Evolutionary conservation across 2,329 filamentous ascomycete genomes (phyloP).

Genomic region (Metarhizium brunneum): DNA sequence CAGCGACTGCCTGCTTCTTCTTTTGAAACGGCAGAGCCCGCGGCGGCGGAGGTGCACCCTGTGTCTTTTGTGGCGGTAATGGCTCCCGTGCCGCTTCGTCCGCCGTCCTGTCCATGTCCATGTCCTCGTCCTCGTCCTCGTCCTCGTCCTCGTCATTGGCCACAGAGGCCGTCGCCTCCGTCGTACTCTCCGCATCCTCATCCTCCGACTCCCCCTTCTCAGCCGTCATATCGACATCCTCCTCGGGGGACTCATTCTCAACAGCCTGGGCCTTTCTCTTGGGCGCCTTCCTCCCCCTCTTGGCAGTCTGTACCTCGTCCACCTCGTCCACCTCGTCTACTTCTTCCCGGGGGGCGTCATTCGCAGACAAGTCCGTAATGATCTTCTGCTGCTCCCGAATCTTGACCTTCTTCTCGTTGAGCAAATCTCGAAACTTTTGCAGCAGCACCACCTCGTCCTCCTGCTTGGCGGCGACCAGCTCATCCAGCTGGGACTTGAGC

Average conservation of each 20-base stretch:
- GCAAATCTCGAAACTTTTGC: slow-evolving; percentile 58
- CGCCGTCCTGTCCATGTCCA: slow-evolving; percentile 6
- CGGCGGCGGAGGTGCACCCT: too few relatives aligned
- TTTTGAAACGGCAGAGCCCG: slow-evolving; percentile 16
- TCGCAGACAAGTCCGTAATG: slow-evolving; percentile 34
- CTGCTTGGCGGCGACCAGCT: slow-evolving; percentile 56
- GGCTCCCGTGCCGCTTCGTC: not conserved
- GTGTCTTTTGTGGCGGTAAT: slow-evolving; percentile 16
- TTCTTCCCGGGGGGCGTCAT: slow-evolving; percentile 11
- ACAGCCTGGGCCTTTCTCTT: slow-evolving; percentile 40
- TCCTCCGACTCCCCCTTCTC: slow-evolving; percentile 26
- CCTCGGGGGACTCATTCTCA: slow-evolving; percentile 35
- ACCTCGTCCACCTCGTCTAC: slow-evolving; percentile 16
- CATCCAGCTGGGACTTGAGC: slow-evolving; percentile 54
- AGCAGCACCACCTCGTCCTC: slow-evolving; percentile 58
- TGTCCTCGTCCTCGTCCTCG: slow-evolving; percentile 26
- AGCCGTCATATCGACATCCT: slow-evolving; percentile 31
- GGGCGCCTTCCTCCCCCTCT: slow-evolving; percentile 27
- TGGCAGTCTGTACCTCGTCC: slow-evolving; percentile 17
- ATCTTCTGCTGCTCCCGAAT: slow-evolving; percentile 64
- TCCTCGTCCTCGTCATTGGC: slow-evolving; percentile 27
- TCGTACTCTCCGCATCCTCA: slow-evolving; percentile 30
- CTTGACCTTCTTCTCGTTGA: slow-evolving; percentile 75
- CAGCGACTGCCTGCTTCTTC: slow-evolving; percentile 16
- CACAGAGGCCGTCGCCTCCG: slow-evolving; percentile 31